Conservation (phyloP, 352 stramenopile genomes). For the Pythium aphanidermatum region DNA sequence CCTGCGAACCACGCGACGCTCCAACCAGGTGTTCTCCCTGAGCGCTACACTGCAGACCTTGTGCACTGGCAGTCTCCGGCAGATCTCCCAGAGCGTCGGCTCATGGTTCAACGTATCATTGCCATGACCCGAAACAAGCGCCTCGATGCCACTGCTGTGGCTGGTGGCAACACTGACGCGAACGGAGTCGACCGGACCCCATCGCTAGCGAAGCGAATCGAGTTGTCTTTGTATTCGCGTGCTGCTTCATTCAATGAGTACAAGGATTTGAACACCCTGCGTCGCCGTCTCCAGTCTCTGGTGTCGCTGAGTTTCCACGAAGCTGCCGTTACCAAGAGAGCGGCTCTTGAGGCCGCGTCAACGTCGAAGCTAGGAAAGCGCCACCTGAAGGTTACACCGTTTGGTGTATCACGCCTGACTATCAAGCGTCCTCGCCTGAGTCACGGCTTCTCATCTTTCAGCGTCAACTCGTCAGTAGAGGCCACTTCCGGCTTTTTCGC, state of each 20-base stretch:
- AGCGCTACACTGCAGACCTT: constrained; percentile 73
- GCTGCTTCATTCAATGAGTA: constrained; percentile 83
- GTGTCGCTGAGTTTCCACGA: constrained; percentile 87
- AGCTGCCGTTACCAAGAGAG: constrained; percentile 55
- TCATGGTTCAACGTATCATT: constrained; percentile 87
- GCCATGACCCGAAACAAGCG: constrained; percentile 75
- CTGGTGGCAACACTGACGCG: constrained; percentile 14
- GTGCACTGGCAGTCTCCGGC: constrained; percentile 80
- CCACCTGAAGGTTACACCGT: constrained; percentile 33
- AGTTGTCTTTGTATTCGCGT: constrained; percentile 79
- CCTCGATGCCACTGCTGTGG: constrained; percentile 19
- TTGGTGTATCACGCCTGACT: constrained; percentile 51
- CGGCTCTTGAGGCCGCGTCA: constrained; percentile 15
- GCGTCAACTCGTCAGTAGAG: background rate
- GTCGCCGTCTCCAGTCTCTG: constrained; percentile 71
- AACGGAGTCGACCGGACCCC: constrained; percentile 56
- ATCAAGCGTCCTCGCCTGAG: constrained; percentile 46
- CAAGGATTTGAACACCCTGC: constrained; percentile 78
- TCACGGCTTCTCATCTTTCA: background rate
- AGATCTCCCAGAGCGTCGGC: constrained; percentile 64
- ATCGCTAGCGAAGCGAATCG: constrained; percentile 81
- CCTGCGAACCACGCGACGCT: constrained; percentile 32
- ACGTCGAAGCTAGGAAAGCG: constrained; percentile 46
- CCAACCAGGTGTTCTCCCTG: constrained; percentile 52
- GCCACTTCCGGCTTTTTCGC: constrained; percentile 37